A percentile compares a stretch with the other conserved stretches of the same genome.
phyloP scores from a whole-genome alignment of 306 rosid species.

The Inga oerstediana region DNA sequence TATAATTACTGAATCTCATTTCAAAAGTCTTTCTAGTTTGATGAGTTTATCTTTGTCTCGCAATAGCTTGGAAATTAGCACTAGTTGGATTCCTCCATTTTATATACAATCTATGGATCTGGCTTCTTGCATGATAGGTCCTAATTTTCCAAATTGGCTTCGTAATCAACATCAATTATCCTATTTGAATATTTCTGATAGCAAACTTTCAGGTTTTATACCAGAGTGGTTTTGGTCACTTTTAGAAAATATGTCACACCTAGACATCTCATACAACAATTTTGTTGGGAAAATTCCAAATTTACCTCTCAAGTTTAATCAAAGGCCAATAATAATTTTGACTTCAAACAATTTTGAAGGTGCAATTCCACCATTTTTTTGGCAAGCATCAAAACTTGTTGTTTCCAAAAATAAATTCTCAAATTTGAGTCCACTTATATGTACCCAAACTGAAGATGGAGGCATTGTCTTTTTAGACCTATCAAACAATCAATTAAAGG shows the following conservation, averaged over 20 bases:
- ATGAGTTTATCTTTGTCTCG: accelerated
- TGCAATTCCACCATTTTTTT: no score
- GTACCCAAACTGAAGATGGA: no score
- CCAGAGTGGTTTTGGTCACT: slow-evolving; percentile 25
- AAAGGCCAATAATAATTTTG: accelerated
- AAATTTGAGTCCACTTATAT: no score
- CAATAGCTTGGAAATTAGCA: neutral
- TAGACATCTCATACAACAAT: neutral
- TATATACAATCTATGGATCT: accelerated
- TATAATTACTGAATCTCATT: slow-evolving; percentile 5
- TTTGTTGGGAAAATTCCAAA: neutral
- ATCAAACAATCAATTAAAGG: no score
- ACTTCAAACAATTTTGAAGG: neutral
- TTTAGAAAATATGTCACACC: neutral
- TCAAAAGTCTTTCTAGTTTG: neutral
- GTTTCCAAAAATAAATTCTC: no score
- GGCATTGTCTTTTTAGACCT: no score
- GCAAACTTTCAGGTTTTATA: neutral
- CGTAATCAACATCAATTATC: accelerated
- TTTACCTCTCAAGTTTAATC: neutral
- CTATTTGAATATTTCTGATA: neutral
- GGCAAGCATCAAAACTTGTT: no score
- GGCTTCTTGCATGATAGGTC: slow-evolving; percentile 30
- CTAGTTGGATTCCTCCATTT: slow-evolving; percentile 28
- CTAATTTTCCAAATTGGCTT: slow-evolving; percentile 30